Percentiles rank a stretch among this genome's conserved stretches.
These are phyloP conservation scores for Aspergillus brunneoviolaceus DNA, from an alignment of 2,329 filamentous ascomycete species.

Conservation along the genomic window DNA sequence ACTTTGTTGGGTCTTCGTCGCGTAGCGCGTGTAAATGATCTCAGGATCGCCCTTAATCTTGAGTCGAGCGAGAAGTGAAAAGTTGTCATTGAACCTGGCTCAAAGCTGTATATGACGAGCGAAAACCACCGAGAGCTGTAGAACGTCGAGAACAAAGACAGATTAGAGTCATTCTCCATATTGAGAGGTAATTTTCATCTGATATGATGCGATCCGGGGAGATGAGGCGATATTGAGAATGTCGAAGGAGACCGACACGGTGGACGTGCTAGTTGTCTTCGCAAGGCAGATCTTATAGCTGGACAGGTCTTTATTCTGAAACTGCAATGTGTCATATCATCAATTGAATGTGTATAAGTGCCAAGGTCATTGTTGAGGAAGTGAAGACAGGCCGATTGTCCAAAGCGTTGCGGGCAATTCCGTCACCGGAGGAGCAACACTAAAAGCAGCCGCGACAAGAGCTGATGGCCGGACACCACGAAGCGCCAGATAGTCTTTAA, in stretches of 20 bases:
- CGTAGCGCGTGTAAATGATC: not conserved
- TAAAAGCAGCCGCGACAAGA: conserved; percentile 10
- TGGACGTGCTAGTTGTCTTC: not conserved
- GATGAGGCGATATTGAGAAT: not conserved
- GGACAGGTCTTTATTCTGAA: not conserved
- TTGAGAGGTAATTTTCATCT: not conserved
- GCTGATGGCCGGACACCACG: not conserved
- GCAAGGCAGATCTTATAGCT: not conserved
- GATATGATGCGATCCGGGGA: not conserved
- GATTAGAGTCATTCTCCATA: not conserved
- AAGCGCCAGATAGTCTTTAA: conserved; percentile 16
- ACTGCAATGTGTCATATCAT: too few species aligned
- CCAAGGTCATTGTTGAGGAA: not conserved
- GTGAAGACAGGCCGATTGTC: not conserved
- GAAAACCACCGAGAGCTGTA: not conserved
- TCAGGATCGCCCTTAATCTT: not conserved
- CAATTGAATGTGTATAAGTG: too few species aligned
- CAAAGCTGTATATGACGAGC: not conserved
- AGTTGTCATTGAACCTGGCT: not conserved
- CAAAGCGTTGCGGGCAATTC: not conserved
- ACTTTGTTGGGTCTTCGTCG: not conserved
- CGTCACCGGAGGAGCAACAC: conserved; percentile 14
- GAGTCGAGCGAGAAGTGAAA: not conserved
- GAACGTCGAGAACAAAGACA: not conserved
- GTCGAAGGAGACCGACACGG: not conserved